Evolutionary conservation across 331 rosid species (phyloP).

Genomic region (Spiraea crenata): DNA sequence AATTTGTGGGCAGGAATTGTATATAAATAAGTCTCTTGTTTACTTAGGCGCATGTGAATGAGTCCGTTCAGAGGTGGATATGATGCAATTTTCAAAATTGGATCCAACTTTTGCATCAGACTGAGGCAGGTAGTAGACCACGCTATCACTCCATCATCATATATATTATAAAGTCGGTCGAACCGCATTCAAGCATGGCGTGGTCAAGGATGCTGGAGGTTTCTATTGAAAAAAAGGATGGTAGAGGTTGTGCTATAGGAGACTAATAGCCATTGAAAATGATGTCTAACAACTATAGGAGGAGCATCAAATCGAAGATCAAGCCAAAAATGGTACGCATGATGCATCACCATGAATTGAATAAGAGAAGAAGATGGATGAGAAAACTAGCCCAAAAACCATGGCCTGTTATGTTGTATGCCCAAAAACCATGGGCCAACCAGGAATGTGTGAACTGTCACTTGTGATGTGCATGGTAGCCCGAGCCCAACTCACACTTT

Average conservation of each 20-base stretch:
- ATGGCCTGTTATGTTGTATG: too few species aligned
- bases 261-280: background rate
- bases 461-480: too few species aligned
- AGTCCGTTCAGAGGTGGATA: background rate
- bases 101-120: background rate
- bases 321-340: background rate
- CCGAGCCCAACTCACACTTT: too few species aligned
- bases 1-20: background rate
- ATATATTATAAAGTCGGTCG: slow-evolving; percentile 4
- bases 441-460: too few species aligned
- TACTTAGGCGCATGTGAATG: slow-evolving; percentile 8
- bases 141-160: background rate
- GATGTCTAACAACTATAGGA: slow-evolving; percentile 1
- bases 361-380: too few species aligned
- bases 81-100: slow-evolving; percentile 10
- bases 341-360: too few species aligned
- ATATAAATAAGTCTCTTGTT: background rate
- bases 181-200: background rate
- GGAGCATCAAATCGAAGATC: background rate
- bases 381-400: too few species aligned
- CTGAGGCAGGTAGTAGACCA: slow-evolving; percentile 7
- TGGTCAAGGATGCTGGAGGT: background rate
- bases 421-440: too few species aligned
- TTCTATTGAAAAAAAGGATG: too few species aligned
- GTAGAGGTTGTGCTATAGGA: slow-evolving; percentile 1